Base-by-base conservation (phyloP, 176 grass and related monocot genomes). In the Musa troglodytarum region DNA sequence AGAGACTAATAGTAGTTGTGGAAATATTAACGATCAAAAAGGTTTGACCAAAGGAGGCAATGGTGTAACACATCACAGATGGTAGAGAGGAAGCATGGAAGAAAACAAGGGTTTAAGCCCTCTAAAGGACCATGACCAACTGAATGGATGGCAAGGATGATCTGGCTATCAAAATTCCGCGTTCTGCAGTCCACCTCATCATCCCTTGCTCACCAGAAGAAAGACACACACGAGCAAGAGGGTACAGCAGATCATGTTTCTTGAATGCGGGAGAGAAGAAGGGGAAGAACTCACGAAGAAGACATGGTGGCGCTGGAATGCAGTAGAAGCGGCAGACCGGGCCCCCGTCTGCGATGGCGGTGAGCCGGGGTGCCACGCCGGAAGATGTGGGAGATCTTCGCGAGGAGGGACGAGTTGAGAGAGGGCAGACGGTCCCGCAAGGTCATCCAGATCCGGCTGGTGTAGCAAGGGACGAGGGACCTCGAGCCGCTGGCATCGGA, bases 341-440 rank as follows among this genome's bases (percentile, higher is more conserved):
- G 49, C 56, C 53, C 63, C 22, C 69, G 69, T 28, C 14, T 23
- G n/a, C 57, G 49, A 53, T 23, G 61, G n/a, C 54, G 55, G 13
- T 16, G 16, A 11, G 56, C 54, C 21, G 26, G 53, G 21, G 17
- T 28, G 24, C 15, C 53, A 19, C 51, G 64, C 34, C 16, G 50
- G 66, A 23, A 72, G 19, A 72, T 53, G 26, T 53, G 51, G 49
- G 53, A 73, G 21, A 80, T 12, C 22, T 52, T 73, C 57, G 56
- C 50, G 49, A 65, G 23, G 54, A 62, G 34, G 10, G 3, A 24
- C 17, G 53, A 71, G 23, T 71, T 67, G 11, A 29, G 66, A 61
- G 54, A 80, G 19, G 78, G 68, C n/a, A 80, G 69, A 23, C 61
- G 71, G 69, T 58, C 0, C 1, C n/a, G 34, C 54, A 80, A 51